Percentiles rank a stretch among this genome's conserved stretches.
Evolutionary conservation across 2,329 filamentous ascomycete species (phyloP).

Genomic region (Monascus ruber): DNA sequence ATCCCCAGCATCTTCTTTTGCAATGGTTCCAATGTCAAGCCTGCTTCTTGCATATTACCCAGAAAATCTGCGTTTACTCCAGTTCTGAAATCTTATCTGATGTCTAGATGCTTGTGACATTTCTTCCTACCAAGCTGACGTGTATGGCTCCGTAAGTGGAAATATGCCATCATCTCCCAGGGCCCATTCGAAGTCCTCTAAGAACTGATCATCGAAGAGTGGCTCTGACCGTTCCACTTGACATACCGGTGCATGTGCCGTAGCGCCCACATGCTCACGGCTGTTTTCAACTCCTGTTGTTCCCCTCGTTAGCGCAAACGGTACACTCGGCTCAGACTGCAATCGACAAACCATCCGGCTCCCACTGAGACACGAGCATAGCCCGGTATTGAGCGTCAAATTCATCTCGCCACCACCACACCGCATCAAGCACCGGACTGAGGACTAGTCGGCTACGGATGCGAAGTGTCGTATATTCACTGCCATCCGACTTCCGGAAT

Average conservation of each 20-base stretch:
- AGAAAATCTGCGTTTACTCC: too few species aligned
- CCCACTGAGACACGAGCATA: slow-evolving; percentile 5
- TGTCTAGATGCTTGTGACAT: slow-evolving; percentile 4
- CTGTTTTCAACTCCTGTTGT: slow-evolving; percentile 6
- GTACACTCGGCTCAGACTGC: background rate
- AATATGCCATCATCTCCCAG: slow-evolving; percentile 20
- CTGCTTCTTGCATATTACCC: too few species aligned
- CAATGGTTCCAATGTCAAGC: too few species aligned
- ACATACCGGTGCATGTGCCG: slow-evolving; percentile 1
- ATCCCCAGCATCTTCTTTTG: too few species aligned
- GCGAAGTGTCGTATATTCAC: slow-evolving; percentile 21
- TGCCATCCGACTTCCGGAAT: slow-evolving; percentile 28
- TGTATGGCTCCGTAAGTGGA: slow-evolving; percentile 13
- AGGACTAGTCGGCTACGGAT: slow-evolving; percentile 29
- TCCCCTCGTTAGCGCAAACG: background rate
- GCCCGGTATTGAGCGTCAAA: slow-evolving; percentile 18
- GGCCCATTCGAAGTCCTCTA: slow-evolving; percentile 30
- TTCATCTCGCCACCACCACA: slow-evolving; percentile 36
- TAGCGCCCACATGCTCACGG: slow-evolving; percentile 1
- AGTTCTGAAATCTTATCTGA: background rate
- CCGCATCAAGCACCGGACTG: slow-evolving; percentile 26
- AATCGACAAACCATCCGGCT: slow-evolving; percentile 7
- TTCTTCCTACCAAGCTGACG: slow-evolving; percentile 12
- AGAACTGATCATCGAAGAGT: slow-evolving; percentile 26
- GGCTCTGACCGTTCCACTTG: slow-evolving; percentile 9